A percentile compares a stretch with the other conserved stretches of the same genome.
Conservation (phyloP, 768 basidiomycete species). For the Hysterangium stoloniferum region DNA sequence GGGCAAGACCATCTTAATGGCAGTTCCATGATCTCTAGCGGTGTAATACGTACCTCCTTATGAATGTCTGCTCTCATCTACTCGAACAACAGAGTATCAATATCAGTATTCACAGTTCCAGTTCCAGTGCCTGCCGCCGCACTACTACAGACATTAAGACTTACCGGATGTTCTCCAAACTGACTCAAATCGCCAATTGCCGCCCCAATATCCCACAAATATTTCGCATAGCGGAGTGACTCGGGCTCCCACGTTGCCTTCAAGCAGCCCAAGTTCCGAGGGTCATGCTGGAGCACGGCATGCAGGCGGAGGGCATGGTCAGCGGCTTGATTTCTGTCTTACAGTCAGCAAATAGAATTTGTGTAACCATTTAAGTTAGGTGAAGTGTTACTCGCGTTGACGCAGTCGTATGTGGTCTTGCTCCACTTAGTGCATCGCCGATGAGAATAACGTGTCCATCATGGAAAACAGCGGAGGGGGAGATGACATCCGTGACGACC, state of each 20-base stretch:
- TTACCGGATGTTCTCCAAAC: constrained; percentile 11
- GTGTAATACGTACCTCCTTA: neutral
- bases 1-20: neutral
- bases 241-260: constrained; percentile 4
- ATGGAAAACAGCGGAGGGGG: constrained; percentile 9
- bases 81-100: too few species aligned
- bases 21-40: neutral
- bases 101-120: neutral
- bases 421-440: constrained; percentile 10
- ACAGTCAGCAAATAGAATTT: neutral
- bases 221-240: constrained; percentile 7
- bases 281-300: neutral
- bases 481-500: constrained; percentile 9
- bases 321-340: constrained; percentile 6
- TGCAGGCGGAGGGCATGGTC: constrained; percentile 10
- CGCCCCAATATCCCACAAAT: constrained; percentile 9
- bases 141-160: neutral
- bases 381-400: constrained; percentile 1
- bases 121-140: neutral
- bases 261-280: neutral
- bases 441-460: constrained; percentile 11
- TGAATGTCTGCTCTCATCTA: constrained; percentile 12
- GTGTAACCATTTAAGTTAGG: neutral
- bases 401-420: constrained; percentile 11
- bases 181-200: constrained; percentile 8